Percentiles rank a stretch among this genome's conserved stretches.
Conservation (phyloP, 1,284 basidiomycete genomes). For the Mycena sp. region DNA sequence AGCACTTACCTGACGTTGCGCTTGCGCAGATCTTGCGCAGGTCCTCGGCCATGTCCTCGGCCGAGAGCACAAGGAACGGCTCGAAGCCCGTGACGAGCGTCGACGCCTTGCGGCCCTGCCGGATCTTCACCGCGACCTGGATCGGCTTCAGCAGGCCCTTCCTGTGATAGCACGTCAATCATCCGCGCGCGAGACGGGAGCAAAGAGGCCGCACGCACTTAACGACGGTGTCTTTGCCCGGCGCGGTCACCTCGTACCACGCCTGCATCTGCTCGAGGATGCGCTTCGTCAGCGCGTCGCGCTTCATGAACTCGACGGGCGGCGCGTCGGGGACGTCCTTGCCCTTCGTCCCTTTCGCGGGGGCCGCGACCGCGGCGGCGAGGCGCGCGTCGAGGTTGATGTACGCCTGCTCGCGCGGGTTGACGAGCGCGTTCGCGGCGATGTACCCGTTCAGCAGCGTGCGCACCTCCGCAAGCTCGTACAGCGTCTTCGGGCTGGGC, state of each 20-base stretch:
- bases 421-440: slow-evolving; percentile 67
- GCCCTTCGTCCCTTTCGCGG: slow-evolving; percentile 56
- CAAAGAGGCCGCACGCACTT: slow-evolving; percentile 59
- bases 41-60: slow-evolving; percentile 83
- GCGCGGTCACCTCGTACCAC: slow-evolving; percentile 70
- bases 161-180: slow-evolving; percentile 50
- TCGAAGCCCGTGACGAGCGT: slow-evolving; percentile 86
- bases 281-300: neutral
- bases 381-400: neutral
- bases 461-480: slow-evolving; percentile 61
- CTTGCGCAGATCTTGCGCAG: slow-evolving; percentile 80
- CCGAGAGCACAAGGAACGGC: slow-evolving; percentile 68
- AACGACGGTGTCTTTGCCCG: slow-evolving; percentile 58
- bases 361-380: slow-evolving; percentile 52
- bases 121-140: slow-evolving; percentile 71
- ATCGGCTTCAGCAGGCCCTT: slow-evolving; percentile 82
- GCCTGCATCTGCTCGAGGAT: slow-evolving; percentile 69
- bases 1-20: slow-evolving; percentile 69
- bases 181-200: neutral
- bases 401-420: slow-evolving; percentile 51
- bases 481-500: slow-evolving; percentile 62
- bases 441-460: slow-evolving; percentile 70
- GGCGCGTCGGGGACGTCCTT: neutral
- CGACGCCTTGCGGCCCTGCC: slow-evolving; percentile 80
- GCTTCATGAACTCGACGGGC: slow-evolving; percentile 1